Base-by-base conservation (phyloP, 2,329 filamentous ascomycete species). In the Aspergillus pseudonomiae region DNA sequence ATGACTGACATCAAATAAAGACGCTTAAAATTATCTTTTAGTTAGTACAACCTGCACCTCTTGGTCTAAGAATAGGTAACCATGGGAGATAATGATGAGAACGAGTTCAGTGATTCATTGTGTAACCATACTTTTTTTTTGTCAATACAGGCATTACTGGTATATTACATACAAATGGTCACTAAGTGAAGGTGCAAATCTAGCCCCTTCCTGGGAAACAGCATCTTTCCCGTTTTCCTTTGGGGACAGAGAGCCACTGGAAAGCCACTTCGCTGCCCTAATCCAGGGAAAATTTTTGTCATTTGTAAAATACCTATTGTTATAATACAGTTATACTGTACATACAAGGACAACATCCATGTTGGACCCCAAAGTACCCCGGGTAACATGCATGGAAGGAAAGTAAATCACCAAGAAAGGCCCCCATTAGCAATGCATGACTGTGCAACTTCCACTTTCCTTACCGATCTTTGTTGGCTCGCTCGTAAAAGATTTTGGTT, bases 381-480 rank as follows among this genome's bases (percentile, higher is more conserved):
- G 19, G 46, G 28, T 28, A 52, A 54, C n/a, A 36, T 54, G 32
- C 52, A 53, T 53, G 30, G 50, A 54, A 36, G 28, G 19, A 34
- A 50, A 50, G 55, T 57, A 65, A 61, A 48, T 57, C 32, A 54
- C 36, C 32, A 60, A 34, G 50, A 63, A 57, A 41, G 57, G 36
- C 36, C 50, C 41, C 50, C 50, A 53, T 53, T 30, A 32, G 32
- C 30, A 34, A 54, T 62, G 60, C 57, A 58, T 62, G 56, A 46
- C 57, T 28, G 32, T 55, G n/a, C 30, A 24, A 39, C 21, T 62
- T 39, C 14, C n/a, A n/a, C 34, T 58, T 43, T 34, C 24, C 39
- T 54, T 61, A 63, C 54, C 30, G 45, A 60, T 58, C 52, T 55
- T 55, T 55, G 52, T 55, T 53, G 50, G 50, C 50, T 53, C 26